These are phyloP conservation scores for Sugiyamaella americana DNA, from an alignment of 805 yeast genomes.

Conservation along the genomic window DNA sequence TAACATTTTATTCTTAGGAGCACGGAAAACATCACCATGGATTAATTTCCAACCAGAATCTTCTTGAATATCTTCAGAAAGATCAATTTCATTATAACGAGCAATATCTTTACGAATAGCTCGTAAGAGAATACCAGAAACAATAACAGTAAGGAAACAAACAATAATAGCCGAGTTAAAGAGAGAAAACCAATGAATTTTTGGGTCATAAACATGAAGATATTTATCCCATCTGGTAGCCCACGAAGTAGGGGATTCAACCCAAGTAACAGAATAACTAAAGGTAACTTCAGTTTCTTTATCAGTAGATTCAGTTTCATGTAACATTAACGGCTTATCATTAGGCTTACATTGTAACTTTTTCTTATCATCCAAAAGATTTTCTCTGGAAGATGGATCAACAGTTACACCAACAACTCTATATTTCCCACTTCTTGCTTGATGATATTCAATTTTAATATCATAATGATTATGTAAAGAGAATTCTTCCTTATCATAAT, in stretches of 20 bases:
- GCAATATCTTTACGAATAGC: constrained; percentile 81
- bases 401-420: constrained; percentile 91
- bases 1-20: constrained; percentile 64
- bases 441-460: constrained; percentile 75
- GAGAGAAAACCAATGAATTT: constrained; percentile 93
- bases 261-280: constrained; percentile 79
- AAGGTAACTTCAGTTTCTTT: constrained; percentile 56
- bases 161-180: constrained; percentile 82
- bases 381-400: constrained; percentile 53
- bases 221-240: constrained; percentile 99
- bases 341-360: constrained; percentile 22
- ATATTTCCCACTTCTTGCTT: constrained; percentile 55
- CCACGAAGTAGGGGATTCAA: constrained; percentile 72
- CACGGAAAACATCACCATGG: constrained; percentile 90
- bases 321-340: constrained; percentile 17
- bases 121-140: constrained; percentile 69
- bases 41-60: constrained; percentile 97
- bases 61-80: constrained; percentile 76
- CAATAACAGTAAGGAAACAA: constrained; percentile 64
- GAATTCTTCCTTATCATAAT: constrained; percentile 38
- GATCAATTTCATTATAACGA: constrained; percentile 80
- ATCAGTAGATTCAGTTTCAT: constrained; percentile 30
- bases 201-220: constrained; percentile 83
- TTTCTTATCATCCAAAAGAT: constrained; percentile 28
- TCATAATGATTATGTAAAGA: constrained; percentile 77